Conservation (phyloP, 805 yeast genomes). For the Kodamaea kakaduensis region DNA sequence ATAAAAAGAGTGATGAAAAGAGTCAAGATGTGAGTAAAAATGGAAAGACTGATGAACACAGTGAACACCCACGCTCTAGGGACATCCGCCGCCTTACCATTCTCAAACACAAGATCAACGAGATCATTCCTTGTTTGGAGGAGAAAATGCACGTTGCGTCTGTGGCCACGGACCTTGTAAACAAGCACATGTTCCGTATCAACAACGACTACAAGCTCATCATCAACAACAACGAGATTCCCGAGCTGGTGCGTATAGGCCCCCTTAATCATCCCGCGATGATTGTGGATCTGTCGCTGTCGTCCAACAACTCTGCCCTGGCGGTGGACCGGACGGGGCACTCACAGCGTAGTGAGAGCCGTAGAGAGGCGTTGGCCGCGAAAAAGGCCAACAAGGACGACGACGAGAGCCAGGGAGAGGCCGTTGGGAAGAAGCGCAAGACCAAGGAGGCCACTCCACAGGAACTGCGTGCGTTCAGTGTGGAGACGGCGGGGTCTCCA, state of each 20-base stretch:
- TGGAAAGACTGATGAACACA: background rate
- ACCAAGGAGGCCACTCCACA: slow-evolving; percentile 21
- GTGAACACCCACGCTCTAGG: background rate
- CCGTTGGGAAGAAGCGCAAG: slow-evolving; percentile 11
- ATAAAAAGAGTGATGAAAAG: too few relatives aligned
- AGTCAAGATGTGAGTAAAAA: background rate
- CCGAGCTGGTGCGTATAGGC: slow-evolving; percentile 72
- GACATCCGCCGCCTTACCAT: slow-evolving; percentile 32
- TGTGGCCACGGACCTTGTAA: slow-evolving; percentile 75
- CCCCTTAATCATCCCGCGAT: slow-evolving; percentile 90
- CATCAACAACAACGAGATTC: slow-evolving; percentile 70
- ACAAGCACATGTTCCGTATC: slow-evolving; percentile 64
- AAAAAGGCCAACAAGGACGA: slow-evolving; percentile 55
- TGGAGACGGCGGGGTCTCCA: slow-evolving; percentile 13
- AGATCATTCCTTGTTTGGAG: slow-evolving; percentile 86
- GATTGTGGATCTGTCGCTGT: slow-evolving; percentile 49
- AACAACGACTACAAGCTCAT: slow-evolving; percentile 79
- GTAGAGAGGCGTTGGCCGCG: slow-evolving; percentile 93
- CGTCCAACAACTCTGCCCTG: slow-evolving; percentile 26
- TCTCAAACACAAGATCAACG: slow-evolving; percentile 49
- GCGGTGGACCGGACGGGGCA: slow-evolving; percentile 55
- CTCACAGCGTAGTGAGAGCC: slow-evolving; percentile 72
- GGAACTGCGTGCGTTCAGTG: slow-evolving; percentile 11
- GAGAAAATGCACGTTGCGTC: slow-evolving; percentile 98
- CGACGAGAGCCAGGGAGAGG: slow-evolving; percentile 16